phyloP scores from a whole-genome alignment of 345 rosid species.

The Erucastrum elatum region DNA sequence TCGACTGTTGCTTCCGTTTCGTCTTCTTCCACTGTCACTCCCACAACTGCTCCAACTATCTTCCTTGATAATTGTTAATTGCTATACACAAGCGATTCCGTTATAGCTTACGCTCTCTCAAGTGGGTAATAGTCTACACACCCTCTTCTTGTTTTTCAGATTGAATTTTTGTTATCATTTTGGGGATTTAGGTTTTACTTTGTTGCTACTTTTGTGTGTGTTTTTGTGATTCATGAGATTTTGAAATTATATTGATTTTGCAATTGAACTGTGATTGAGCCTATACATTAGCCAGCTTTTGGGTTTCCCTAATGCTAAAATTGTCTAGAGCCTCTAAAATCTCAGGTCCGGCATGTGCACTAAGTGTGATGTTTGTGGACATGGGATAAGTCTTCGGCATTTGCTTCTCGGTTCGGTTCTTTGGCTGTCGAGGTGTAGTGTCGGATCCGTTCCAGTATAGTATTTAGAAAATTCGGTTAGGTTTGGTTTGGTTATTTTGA shows the following conservation, averaged over 20 bases:
- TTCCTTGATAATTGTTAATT: constrained; percentile 18
- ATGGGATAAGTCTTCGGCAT: no score
- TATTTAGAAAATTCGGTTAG: no score
- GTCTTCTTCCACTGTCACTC: constrained; percentile 44
- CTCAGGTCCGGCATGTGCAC: not conserved
- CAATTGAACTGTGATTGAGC: not conserved
- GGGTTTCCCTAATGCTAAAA: not conserved
- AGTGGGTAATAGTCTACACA: constrained; percentile 8
- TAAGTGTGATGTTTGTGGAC: not conserved
- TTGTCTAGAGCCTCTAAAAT: no score
- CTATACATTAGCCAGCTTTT: not conserved
- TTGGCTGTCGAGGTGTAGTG: no score
- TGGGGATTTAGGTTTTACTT: constrained; percentile 33
- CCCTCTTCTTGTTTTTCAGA: constrained; percentile 9
- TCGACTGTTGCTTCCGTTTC: constrained; percentile 26
- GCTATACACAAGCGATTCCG: not conserved
- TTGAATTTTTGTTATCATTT: constrained; percentile 16
- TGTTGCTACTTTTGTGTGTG: not conserved
- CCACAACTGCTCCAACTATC: constrained; percentile 13
- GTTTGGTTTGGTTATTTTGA: no score
- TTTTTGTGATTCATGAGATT: not conserved
- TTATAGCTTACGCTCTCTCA: constrained; percentile 12
- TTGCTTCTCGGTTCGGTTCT: no score
- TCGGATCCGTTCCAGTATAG: no score
- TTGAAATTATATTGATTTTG: not conserved